Evolutionary conservation across 2,329 filamentous ascomycete genomes (phyloP), one percentile per base, ranked within the genome.

Genomic region (Orbilia quercus): DNA sequence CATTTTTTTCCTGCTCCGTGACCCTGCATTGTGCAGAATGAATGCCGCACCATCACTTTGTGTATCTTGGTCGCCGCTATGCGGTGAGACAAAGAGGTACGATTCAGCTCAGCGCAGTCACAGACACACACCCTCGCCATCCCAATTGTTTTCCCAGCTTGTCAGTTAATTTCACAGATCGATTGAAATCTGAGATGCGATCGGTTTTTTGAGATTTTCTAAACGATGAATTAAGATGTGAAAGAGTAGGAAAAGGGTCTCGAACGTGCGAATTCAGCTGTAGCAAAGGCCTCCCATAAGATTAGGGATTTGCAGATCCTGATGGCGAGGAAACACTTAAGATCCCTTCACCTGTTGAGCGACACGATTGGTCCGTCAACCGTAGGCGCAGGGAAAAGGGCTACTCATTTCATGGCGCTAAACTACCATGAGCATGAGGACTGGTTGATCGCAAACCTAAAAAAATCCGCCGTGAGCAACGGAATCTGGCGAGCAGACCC

Each of bases 391-490:
- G 64, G 64, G 64, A 69, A 60, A 31, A 69, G 40, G 54, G 36
- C 51, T 57, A 62, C 65, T 60, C 55, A 70, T 70, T 62, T 70
- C 65, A 38, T 36, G 38, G 53, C 67, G 59, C 67, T 65, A 72
- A 48, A 23, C 67, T 53, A n/a, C 22, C 59, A 58, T 42, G 16
- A 72, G 58, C 51, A 58, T 72, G 67, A 72, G 62, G 45, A 25
- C 42, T 51, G 28, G 66, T 14, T 42, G 48, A 65, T 65, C 59
- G 28, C 45, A 51, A 58, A 20, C 55, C 63, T n/a, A n/a, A 48
- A 47, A 54, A 58, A 63, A 57, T 45, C 58, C 48, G 31, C 65
- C 45, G 57, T 45, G 48, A 42, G 23, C 57, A 60, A 50, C 44
- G 51, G 50, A 31, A 42, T 62, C 57, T 51, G 42, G 28, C 51